These are phyloP conservation scores for Xylaria venustula DNA, from an alignment of 495 filamentous ascomycete species.

Conservation along the genomic window DNA sequence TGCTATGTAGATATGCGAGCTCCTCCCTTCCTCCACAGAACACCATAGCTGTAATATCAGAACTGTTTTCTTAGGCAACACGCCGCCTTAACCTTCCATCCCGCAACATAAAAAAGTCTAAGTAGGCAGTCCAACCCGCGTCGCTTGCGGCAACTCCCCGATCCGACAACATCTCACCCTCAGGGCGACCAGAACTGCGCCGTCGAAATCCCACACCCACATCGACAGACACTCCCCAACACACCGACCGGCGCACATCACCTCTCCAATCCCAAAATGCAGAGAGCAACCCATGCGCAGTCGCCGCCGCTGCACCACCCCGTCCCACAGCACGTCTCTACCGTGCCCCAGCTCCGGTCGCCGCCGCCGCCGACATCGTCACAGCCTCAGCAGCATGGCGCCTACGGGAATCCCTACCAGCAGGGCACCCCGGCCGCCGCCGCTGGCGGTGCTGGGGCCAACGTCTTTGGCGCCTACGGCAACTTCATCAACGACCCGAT, in stretches of 20 bases:
- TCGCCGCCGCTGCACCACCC: slow-evolving; percentile 98
- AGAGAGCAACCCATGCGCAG: slow-evolving; percentile 79
- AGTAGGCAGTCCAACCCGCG: too few species aligned
- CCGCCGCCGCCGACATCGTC: slow-evolving; percentile 76
- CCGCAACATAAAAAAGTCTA: too few species aligned
- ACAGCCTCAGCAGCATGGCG: slow-evolving; percentile 66
- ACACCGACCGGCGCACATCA: background rate
- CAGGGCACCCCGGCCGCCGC: slow-evolving; percentile 49
- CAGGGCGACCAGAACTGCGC: too few species aligned
- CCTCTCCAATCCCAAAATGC: slow-evolving; percentile 58
- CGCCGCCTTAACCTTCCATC: too few species aligned
- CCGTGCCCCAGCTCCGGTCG: slow-evolving; percentile 97
- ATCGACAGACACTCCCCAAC: background rate
- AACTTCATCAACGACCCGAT: slow-evolving; percentile 88
- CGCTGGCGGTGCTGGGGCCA: slow-evolving; percentile 36
- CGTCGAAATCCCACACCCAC: too few species aligned
- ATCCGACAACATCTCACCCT: too few species aligned
- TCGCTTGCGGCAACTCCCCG: too few species aligned
- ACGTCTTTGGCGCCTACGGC: slow-evolving; percentile 71
- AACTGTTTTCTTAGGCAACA: too few species aligned
- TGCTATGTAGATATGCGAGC: too few species aligned
- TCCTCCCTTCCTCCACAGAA: too few species aligned
- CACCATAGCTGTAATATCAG: too few species aligned
- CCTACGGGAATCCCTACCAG: slow-evolving; percentile 78
- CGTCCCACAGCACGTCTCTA: slow-evolving; percentile 96